Base-by-base conservation (phyloP, 106 monocot genomes). In the Dendrobium catenatum region DNA sequence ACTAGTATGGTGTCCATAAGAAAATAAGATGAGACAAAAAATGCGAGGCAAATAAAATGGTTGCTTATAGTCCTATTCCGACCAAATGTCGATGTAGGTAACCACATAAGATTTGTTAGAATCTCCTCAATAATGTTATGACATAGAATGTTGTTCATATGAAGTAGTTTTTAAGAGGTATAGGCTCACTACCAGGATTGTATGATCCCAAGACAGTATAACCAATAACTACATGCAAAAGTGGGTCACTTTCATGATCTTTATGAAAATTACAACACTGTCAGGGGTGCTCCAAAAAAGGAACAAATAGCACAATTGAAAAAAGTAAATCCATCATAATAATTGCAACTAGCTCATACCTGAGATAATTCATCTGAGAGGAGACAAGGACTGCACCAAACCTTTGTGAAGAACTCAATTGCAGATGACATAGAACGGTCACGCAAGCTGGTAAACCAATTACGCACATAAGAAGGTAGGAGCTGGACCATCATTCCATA, bases 311-410 rank as follows among this genome's bases (percentile, higher is more conserved):
- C 4, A 4, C 31, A 70, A 33, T 37, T 37, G 70, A 4, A 70
- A 13, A 9, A 1, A 37, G 37, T 29, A 29, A 61, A 33, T 70
- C 15, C 37, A 31, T 16, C 33, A 70, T 37, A 70, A 67, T 40
- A 42, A 74, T 37, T 18, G 43, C 27, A 47, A 72, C 29, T 46
- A 66, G 22, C 24, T 61, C 11, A 44, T 90, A 98, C 98, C 98
- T 95, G 94, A 82, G 88, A 92, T 55, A 98, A 82, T 83, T 98
- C 98, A 84, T 91, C 89, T 66, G 88, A 83, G 55, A 98, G 48
- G 41, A 98, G 92, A 81, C 81, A 80, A 88, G 98, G 98, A 84
- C 98, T 98, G 77, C 95, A 98, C 97, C 97, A 98, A 4, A 56
- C 61, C 79, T 86, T 98, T 33, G 98, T 93, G 80, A 94, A 95